Conservation (phyloP, 2,329 filamentous ascomycete genomes). For the Juglanconis juglandina region DNA sequence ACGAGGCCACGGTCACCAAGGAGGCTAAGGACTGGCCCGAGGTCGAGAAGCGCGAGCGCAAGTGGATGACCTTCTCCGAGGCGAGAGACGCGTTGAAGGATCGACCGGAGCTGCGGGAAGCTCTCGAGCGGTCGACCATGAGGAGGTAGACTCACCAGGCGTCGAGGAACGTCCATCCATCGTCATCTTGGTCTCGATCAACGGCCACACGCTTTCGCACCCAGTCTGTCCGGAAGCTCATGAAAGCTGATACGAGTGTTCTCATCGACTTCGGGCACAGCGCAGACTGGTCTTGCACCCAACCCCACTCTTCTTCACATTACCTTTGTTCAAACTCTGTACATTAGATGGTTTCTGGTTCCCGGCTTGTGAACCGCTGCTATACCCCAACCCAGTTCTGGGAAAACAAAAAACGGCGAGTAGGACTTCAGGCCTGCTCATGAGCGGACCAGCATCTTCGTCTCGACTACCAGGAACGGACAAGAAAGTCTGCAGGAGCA, state of each 20-base stretch:
- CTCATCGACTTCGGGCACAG: background rate
- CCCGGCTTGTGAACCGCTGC: background rate
- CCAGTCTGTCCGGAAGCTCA: background rate
- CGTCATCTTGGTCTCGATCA: background rate
- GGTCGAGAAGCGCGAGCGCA: constrained; percentile 81
- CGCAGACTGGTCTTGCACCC: background rate
- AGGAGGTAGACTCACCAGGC: constrained; percentile 38
- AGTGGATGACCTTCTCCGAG: constrained; percentile 84
- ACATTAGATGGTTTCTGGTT: background rate
- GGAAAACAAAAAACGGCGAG: background rate
- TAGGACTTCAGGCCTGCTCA: background rate
- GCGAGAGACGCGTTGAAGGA: constrained; percentile 73
- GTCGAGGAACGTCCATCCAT: background rate
- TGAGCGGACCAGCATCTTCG: background rate
- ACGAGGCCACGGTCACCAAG: constrained; percentile 80
- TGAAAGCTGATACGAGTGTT: background rate
- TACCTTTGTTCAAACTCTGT: background rate
- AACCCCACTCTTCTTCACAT: background rate
- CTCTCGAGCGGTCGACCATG: constrained; percentile 76
- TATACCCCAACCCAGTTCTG: background rate
- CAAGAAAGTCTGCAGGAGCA: background rate
- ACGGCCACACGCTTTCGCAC: background rate
- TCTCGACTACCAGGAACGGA: background rate
- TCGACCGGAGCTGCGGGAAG: constrained; percentile 84
- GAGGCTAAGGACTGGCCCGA: constrained; percentile 92